phyloP scores from a whole-genome alignment of 2,329 filamentous ascomycete species.

The Beauveria australis region DNA sequence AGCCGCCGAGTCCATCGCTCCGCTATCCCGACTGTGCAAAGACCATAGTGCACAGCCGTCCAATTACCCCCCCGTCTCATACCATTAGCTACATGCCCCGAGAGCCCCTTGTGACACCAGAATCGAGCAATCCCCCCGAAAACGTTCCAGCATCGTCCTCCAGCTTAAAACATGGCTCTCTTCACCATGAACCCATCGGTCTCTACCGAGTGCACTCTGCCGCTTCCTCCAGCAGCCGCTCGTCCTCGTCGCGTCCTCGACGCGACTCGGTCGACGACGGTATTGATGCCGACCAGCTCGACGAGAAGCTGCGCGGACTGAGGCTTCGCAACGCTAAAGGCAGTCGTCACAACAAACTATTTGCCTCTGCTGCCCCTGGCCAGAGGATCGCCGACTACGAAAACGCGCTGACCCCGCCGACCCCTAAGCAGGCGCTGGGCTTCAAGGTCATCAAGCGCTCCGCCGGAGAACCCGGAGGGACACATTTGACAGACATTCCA shows the following conservation, averaged over 20 bases:
- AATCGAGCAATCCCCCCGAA: slow-evolving; percentile 31
- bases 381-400: slow-evolving; percentile 54
- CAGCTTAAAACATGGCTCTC: slow-evolving; percentile 50
- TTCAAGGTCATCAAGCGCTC: slow-evolving; percentile 49
- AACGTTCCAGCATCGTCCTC: slow-evolving; percentile 23
- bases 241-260: slow-evolving; percentile 26
- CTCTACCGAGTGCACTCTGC: slow-evolving; percentile 24
- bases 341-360: slow-evolving; percentile 15
- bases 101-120: slow-evolving; percentile 42
- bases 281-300: slow-evolving; percentile 35
- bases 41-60: slow-evolving; percentile 41
- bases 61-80: slow-evolving; percentile 22
- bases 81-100: slow-evolving; percentile 56
- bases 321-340: slow-evolving; percentile 27
- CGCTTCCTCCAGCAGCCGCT: slow-evolving; percentile 28
- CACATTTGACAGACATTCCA: slow-evolving; percentile 54
- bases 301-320: slow-evolving; percentile 46
- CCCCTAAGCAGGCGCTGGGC: slow-evolving; percentile 39
- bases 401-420: slow-evolving; percentile 43
- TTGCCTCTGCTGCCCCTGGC: slow-evolving; percentile 29
- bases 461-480: slow-evolving; percentile 29
- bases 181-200: slow-evolving; percentile 34
- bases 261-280: slow-evolving; percentile 20
- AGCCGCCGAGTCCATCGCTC: slow-evolving; percentile 6
- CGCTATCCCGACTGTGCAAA: slow-evolving; percentile 41